phyloP scores from a whole-genome alignment of 306 rosid genomes.

The Mucuna pruriens region DNA sequence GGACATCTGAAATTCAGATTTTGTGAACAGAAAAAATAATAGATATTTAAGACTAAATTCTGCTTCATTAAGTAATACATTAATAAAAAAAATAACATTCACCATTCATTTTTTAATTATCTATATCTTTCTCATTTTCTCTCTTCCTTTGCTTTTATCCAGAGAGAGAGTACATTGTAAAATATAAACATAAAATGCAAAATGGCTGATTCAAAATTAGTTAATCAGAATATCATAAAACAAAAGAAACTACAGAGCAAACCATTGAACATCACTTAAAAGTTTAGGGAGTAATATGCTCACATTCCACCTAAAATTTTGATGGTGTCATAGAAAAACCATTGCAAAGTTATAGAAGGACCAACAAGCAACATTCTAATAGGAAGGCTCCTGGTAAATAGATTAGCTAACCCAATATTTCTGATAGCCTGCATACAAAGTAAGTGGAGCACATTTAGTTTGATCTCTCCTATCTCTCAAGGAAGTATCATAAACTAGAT shows the following conservation, averaged over 20 bases:
- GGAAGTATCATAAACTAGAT: constrained; percentile 7
- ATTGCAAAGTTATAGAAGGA: constrained; percentile 84
- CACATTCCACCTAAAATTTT: constrained; percentile 86
- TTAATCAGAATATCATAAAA: constrained; percentile 9
- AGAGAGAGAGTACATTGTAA: neutral
- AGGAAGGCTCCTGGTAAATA: constrained; percentile 91
- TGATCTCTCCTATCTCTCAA: constrained; percentile 4
- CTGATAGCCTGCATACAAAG: constrained; percentile 70
- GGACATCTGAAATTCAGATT: constrained; percentile 15
- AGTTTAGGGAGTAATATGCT: constrained; percentile 50
- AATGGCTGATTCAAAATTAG: constrained; percentile 1
- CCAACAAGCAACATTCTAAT: constrained; percentile 84
- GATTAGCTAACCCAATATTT: constrained; percentile 74
- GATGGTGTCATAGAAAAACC: constrained; percentile 95
- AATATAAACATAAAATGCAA: neutral
- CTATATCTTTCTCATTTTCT: neutral
- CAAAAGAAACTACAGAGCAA: constrained; percentile 8
- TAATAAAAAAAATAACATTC: neutral
- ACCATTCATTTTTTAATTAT: neutral
- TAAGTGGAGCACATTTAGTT: constrained; percentile 25
- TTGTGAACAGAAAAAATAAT: neutral
- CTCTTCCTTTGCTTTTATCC: constrained; percentile 21
- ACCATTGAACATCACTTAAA: constrained; percentile 26
- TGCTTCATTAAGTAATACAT: neutral
- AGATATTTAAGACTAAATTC: constrained; percentile 17